Conservation (phyloP, 495 filamentous ascomycete genomes). For the Aspergillus nidulans region DNA sequence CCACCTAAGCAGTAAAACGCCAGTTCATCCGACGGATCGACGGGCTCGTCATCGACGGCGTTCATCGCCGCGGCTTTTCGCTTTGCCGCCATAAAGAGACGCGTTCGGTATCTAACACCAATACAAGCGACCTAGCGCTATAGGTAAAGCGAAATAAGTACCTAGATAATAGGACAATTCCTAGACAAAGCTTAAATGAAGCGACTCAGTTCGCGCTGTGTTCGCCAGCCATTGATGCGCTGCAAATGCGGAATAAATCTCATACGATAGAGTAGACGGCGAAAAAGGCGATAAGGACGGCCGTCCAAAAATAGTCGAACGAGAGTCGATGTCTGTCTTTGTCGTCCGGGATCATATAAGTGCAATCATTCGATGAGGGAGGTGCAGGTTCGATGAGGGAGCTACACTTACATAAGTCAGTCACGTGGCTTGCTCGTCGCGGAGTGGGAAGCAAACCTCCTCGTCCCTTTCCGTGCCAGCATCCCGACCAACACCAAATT, state of each 20-base stretch:
- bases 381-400: background rate
- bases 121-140: background rate
- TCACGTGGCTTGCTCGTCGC: constrained; percentile 9
- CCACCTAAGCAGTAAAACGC: constrained; percentile 91
- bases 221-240: constrained; percentile 14
- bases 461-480: constrained; percentile 22
- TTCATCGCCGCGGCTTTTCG: constrained; percentile 68
- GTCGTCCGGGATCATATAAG: background rate
- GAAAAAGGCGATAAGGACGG: background rate
- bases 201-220: constrained; percentile 3
- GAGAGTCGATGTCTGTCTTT: background rate
- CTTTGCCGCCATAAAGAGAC: constrained; percentile 62
- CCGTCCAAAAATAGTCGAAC: background rate
- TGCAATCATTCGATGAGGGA: background rate
- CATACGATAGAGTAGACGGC: background rate
- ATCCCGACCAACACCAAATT: constrained; percentile 11
- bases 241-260: background rate
- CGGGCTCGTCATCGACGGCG: constrained; percentile 58
- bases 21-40: constrained; percentile 80
- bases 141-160: background rate
- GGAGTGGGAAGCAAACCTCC: constrained; percentile 23
- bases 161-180: background rate
- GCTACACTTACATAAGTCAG: constrained; percentile 4
- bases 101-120: background rate
- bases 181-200: background rate